phyloP scores from a whole-genome alignment of 1,284 basidiomycete species.

The Schizopora paradoxa region DNA sequence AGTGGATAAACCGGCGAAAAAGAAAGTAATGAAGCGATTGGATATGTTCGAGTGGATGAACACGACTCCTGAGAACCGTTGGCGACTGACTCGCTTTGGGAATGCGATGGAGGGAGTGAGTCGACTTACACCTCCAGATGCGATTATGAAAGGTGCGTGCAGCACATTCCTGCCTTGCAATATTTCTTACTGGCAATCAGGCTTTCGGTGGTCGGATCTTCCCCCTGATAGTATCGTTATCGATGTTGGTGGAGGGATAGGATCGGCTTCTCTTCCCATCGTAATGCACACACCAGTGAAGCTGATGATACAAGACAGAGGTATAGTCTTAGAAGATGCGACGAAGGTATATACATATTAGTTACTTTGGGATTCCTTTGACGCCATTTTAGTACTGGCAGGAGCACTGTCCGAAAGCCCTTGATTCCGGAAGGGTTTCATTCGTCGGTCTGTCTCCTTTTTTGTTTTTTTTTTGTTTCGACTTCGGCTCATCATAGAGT shows the following conservation, averaged over 20 bases:
- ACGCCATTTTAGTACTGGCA: no score
- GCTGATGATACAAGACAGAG: conserved; percentile 23
- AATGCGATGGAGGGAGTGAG: conserved; percentile 31
- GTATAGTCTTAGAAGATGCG: no score
- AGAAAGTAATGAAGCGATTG: not conserved
- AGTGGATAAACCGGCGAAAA: not conserved
- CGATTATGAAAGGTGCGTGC: conserved; percentile 6
- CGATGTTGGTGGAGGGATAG: conserved; percentile 23
- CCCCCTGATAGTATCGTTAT: conserved; percentile 15
- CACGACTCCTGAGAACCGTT: conserved; percentile 26
- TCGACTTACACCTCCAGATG: conserved; percentile 10
- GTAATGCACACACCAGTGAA: conserved; percentile 14
- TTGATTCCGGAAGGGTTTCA: conserved; percentile 22
- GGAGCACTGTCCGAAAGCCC: conserved; percentile 20
- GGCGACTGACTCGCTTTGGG: conserved; percentile 29
- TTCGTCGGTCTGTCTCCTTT: conserved; percentile 16
- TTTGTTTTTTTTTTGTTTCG: no score
- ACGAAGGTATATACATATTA: no score
- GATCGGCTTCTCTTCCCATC: conserved; percentile 17
- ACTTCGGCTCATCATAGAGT: no score
- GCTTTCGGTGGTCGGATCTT: conserved; percentile 17
- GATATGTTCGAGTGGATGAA: conserved; percentile 13
- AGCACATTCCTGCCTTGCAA: no score
- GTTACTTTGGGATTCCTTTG: no score
- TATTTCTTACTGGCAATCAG: conserved; percentile 4